phyloP scores from a whole-genome alignment of 805 yeast genomes.

The Metschnikowia vanudenii region DNA sequence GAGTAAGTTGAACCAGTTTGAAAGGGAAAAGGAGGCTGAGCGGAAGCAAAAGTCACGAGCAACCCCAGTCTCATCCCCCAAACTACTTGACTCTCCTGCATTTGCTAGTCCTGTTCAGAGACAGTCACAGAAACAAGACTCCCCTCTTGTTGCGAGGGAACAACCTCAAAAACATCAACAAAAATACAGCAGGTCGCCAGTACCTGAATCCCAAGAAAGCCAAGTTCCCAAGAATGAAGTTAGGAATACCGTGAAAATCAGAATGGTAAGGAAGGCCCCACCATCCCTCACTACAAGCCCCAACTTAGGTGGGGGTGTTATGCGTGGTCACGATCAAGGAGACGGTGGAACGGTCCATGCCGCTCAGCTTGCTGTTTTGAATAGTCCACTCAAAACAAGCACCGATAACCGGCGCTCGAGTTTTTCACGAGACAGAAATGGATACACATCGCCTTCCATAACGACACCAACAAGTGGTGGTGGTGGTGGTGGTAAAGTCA shows the following conservation, averaged over 20 bases:
- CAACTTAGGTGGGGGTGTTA: conserved; percentile 1
- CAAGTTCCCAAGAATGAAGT: not conserved
- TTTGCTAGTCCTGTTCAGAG: conserved; percentile 12
- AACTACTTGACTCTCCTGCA: conserved; percentile 12
- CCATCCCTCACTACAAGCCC: conserved; percentile 24
- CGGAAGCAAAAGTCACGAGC: not conserved
- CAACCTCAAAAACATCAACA: conserved; percentile 19
- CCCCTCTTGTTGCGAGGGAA: not conserved
- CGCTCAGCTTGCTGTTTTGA: conserved; percentile 43
- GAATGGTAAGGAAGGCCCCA: conserved; percentile 28
- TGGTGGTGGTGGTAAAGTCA: conserved; percentile 32
- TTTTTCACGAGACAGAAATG: conserved; percentile 30
- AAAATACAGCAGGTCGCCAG: conserved; percentile 18
- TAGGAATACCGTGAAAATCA: not conserved
- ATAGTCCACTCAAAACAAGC: conserved; percentile 24
- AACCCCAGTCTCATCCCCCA: conserved; percentile 9
- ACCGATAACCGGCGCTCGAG: conserved; percentile 35
- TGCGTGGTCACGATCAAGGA: conserved; percentile 12
- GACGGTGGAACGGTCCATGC: conserved; percentile 40
- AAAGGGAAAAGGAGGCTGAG: conserved; percentile 16
- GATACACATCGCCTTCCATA: not conserved
- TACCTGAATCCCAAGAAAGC: not conserved
- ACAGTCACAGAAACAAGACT: conserved; percentile 1
- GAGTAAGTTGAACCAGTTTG: conserved; percentile 25
- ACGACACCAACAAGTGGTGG: conserved; percentile 5